phyloP scores from a whole-genome alignment of 257 asterid species.

The Capsicum pubescens region DNA sequence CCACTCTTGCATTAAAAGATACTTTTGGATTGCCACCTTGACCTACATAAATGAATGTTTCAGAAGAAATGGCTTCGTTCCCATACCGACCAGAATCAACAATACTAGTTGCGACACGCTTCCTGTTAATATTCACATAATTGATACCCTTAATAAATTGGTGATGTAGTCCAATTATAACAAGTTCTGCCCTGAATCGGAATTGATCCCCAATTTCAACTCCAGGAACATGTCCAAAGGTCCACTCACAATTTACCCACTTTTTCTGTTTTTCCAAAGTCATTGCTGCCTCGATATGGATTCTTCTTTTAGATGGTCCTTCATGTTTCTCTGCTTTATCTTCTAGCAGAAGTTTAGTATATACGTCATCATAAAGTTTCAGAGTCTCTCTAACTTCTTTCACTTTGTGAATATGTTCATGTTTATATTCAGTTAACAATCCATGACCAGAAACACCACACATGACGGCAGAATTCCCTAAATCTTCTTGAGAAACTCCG shows the following conservation, averaged over 20 bases:
- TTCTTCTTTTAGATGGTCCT: slow-evolving; percentile 14
- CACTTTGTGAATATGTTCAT: slow-evolving; percentile 23
- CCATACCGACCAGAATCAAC: slow-evolving; percentile 43
- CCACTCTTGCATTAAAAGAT: background rate
- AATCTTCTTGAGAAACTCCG: background rate
- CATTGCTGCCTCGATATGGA: slow-evolving; percentile 35
- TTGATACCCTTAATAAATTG: slow-evolving; percentile 37
- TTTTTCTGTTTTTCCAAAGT: slow-evolving; percentile 30
- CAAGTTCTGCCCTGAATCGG: slow-evolving; percentile 44
- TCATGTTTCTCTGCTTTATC: slow-evolving; percentile 25
- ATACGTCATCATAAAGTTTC: slow-evolving; percentile 31
- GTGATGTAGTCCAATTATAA: slow-evolving; percentile 42
- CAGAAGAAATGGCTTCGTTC: slow-evolving; percentile 30
- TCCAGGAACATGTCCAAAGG: slow-evolving; percentile 47
- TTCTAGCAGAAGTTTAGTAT: slow-evolving; percentile 28
- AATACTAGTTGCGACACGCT: slow-evolving; percentile 34
- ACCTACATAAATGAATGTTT: slow-evolving; percentile 45
- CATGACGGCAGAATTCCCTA: background rate
- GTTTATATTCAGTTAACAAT: background rate
- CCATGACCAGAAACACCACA: slow-evolving; percentile 1
- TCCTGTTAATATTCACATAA: slow-evolving; percentile 19
- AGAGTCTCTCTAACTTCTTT: slow-evolving; percentile 34
- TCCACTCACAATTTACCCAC: slow-evolving; percentile 35
- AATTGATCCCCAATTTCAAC: slow-evolving; percentile 43
- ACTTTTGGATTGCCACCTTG: slow-evolving; percentile 42